phyloP scores from a whole-genome alignment of 495 filamentous ascomycete species.

The Penicillium diatomitis region DNA sequence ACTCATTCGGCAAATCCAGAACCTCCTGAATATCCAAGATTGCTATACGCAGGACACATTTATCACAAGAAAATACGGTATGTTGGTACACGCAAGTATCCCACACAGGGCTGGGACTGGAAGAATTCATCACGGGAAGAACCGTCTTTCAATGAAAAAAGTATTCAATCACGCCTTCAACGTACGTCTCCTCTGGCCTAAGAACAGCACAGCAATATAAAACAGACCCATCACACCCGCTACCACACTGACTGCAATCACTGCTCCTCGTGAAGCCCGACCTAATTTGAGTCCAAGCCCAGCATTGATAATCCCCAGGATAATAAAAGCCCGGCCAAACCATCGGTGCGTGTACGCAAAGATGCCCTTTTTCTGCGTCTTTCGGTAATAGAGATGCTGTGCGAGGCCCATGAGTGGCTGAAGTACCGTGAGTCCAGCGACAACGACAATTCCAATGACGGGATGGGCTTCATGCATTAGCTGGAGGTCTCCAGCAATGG shows the following conservation, averaged over 20 bases:
- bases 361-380: constrained; percentile 36
- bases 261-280: constrained; percentile 26
- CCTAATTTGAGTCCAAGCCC: constrained; percentile 57
- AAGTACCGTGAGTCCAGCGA: constrained; percentile 47
- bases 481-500: constrained; percentile 22
- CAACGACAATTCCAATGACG: constrained; percentile 48
- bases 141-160: background rate
- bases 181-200: background rate
- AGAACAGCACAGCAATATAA: background rate
- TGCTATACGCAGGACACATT: no score
- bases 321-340: constrained; percentile 54
- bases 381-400: constrained; percentile 48
- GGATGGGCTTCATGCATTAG: constrained; percentile 22
- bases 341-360: constrained; percentile 60
- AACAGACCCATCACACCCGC: constrained; percentile 40
- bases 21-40: no score
- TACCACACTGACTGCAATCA: constrained; percentile 53
- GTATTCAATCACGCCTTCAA: background rate
- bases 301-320: constrained; percentile 62
- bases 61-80: no score
- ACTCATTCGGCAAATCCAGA: no score
- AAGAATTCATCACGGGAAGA: no score
- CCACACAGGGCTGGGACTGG: no score
- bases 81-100: no score
- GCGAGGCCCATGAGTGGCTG: constrained; percentile 56